Evolutionary conservation across 1,284 basidiomycete genomes (phyloP), one percentile per base, ranked within the genome.

Genomic region (Xerocomus nothofagi): DNA sequence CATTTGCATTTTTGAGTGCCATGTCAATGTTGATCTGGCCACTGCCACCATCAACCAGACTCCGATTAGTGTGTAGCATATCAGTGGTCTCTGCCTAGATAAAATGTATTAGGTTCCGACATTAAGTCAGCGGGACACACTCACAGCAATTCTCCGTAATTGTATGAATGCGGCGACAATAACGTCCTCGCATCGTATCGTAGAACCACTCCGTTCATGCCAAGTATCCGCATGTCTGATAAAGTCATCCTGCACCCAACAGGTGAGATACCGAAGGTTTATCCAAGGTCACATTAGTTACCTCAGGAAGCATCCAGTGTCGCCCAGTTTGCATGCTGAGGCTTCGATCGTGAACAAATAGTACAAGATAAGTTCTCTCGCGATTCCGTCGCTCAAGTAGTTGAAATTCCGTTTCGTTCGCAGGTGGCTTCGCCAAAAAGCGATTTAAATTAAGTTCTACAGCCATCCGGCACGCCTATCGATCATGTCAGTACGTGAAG

Each of bases 301-400:
- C 76, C 68, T 90, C 87, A 8, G 85, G 86, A 29, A 91, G 75
- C 89, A 91, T 91, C 86, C 87, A 91, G 51, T 81, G 81, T 39
- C 85, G 76, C 36, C 88, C 89, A 0, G 88, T 91, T 67, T 91
- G 88, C 66, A 86, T 90, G 66, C 84, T 87, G 37, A 91, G 75
- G 59, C 84, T 87, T 47, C 89, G 81, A 68, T 91, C 88, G 62
- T 91, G 89, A 33, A 90, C 84, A 61, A 88, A 91, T 18, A 91
- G 69, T 14, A 91, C 87, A 38, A 91, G 79, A 63, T 89, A 91
- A 1, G 88, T 91, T 48, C 88, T 78, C 67, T 91, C 89, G 50
- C 85, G 77, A 60, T 91, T 91, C 29, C 89, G 82, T 26, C 89
- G 82, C 62, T 91, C 88, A 30, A 82, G 73, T 50, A 76, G 66